Conservation (phyloP, 2,329 filamentous ascomycete species). For the Arthrobotrys entomopaga region DNA sequence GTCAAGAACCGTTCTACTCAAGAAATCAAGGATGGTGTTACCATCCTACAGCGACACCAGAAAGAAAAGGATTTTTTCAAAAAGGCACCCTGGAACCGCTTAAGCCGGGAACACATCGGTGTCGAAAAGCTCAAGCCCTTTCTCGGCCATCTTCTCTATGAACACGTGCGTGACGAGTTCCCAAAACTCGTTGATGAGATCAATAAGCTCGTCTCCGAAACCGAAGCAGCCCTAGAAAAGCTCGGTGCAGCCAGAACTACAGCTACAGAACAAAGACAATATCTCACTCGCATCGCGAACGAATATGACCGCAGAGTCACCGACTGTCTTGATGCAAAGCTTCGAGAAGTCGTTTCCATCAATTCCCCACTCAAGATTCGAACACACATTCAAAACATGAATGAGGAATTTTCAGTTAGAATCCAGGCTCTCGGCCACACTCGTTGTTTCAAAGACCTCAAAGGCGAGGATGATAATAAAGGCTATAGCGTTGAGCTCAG, state of each 20-base stretch:
- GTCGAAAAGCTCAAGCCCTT: conserved; percentile 62
- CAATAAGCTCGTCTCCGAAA: conserved; percentile 59
- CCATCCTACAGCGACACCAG: conserved; percentile 53
- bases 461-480: not conserved
- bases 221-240: conserved; percentile 58
- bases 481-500: not conserved
- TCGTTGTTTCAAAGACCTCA: conserved; percentile 57
- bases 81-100: conserved; percentile 56
- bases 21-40: conserved; percentile 56
- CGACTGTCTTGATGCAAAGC: conserved; percentile 60
- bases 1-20: conserved; percentile 58
- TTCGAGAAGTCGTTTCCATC: conserved; percentile 62
- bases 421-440: conserved; percentile 59
- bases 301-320: conserved; percentile 62
- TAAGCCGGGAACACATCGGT: conserved; percentile 62
- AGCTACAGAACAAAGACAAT: conserved; percentile 61
- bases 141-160: conserved; percentile 63
- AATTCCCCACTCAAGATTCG: conserved; percentile 42
- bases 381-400: conserved; percentile 59
- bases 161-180: conserved; percentile 65
- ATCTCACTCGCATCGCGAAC: conserved; percentile 62
- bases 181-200: conserved; percentile 64
- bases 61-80: conserved; percentile 58
- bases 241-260: conserved; percentile 62
- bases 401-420: conserved; percentile 57